Conservation (phyloP, 306 rosid genomes). For the Ammopiptanthus mongolicus region DNA sequence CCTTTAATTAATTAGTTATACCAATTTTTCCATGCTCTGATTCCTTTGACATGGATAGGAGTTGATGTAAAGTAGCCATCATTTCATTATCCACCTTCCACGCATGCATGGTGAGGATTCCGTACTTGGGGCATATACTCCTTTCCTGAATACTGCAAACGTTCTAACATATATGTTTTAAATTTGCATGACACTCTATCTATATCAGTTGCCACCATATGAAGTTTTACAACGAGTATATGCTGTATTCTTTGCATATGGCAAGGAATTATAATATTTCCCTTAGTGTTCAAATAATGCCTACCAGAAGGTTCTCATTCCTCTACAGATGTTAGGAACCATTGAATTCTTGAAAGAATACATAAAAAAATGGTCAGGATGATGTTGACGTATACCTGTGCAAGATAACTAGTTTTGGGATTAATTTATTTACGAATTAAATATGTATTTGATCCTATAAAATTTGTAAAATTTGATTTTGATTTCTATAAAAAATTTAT, state of each 20-base stretch:
- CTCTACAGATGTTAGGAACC: slow-evolving; percentile 23
- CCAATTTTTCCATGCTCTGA: neutral
- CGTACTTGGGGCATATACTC: slow-evolving; percentile 44
- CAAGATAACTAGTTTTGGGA: slow-evolving; percentile 18
- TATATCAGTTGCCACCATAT: slow-evolving; percentile 14
- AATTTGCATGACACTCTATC: neutral
- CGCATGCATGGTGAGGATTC: slow-evolving; percentile 25
- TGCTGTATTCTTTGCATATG: slow-evolving; percentile 21
- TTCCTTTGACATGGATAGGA: slow-evolving; percentile 26
- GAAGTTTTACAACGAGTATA: slow-evolving; percentile 5
- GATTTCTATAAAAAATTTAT: too few relatives aligned
- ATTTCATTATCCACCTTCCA: slow-evolving; percentile 31
- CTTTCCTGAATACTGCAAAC: neutral
- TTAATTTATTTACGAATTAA: slow-evolving; percentile 1
- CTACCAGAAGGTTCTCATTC: slow-evolving; percentile 34
- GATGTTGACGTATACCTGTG: slow-evolving; percentile 24
- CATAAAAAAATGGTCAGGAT: slow-evolving; percentile 16
- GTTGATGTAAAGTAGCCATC: slow-evolving; percentile 16
- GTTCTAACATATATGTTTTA: slow-evolving; percentile 13
- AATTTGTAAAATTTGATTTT: too few relatives aligned
- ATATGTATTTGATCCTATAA: too few relatives aligned
- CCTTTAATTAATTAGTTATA: neutral
- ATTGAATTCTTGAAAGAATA: slow-evolving; percentile 15
- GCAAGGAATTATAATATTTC: neutral
- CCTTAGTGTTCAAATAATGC: slow-evolving; percentile 17